Conservation (phyloP, 2,329 filamentous ascomycete genomes). For the Aspergillus hortae region DNA sequence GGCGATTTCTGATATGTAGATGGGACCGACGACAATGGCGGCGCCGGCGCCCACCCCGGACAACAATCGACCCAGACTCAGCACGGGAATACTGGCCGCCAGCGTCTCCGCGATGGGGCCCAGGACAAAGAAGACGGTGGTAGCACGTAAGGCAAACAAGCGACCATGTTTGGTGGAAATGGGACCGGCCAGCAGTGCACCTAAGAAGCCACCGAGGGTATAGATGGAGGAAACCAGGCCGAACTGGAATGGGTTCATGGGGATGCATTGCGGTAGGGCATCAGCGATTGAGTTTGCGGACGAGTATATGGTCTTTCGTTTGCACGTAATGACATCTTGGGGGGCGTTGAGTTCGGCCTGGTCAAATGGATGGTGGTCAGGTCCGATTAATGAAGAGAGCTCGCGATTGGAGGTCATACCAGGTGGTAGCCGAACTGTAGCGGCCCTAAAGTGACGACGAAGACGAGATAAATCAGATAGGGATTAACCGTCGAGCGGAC, state of each 20-base stretch:
- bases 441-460: conserved; percentile 76
- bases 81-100: conserved; percentile 61
- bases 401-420: conserved; percentile 48
- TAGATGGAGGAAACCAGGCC: conserved; percentile 87
- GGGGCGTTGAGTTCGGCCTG: conserved; percentile 94
- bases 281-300: conserved; percentile 6
- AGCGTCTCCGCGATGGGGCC: conserved; percentile 75
- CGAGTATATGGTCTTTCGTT: conserved; percentile 52
- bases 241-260: conserved; percentile 78
- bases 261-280: conserved; percentile 69
- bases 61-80: conserved; percentile 72
- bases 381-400: background rate
- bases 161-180: conserved; percentile 75
- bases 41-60: conserved; percentile 83
- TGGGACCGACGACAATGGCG: conserved; percentile 84
- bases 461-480: conserved; percentile 73
- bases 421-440: conserved; percentile 94
- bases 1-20: conserved; percentile 91
- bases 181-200: conserved; percentile 76
- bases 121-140: conserved; percentile 69
- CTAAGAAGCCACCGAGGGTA: conserved; percentile 81
- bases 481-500: conserved; percentile 54
- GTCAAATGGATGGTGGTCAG: conserved; percentile 7
- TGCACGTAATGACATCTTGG: conserved; percentile 88
- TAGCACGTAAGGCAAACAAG: conserved; percentile 70